phyloP scores from a whole-genome alignment of 768 basidiomycete species.

The Pholiota conissans region DNA sequence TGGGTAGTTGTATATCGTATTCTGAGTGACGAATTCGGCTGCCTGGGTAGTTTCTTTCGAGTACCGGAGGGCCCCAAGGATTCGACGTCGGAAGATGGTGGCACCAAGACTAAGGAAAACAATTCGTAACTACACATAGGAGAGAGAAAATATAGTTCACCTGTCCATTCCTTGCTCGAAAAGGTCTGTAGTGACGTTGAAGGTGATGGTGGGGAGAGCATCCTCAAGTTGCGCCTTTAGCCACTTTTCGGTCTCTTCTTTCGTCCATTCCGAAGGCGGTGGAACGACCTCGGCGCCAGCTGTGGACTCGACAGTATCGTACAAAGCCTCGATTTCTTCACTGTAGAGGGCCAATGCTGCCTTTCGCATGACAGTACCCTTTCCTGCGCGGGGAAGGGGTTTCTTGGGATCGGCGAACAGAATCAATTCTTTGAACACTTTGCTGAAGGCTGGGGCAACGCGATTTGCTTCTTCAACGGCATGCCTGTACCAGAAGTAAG shows the following conservation, averaged over 20 bases:
- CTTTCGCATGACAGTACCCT: conserved; percentile 49
- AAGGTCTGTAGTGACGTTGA: conserved; percentile 14
- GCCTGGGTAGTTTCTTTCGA: conserved; percentile 10
- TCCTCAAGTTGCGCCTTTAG: conserved; percentile 19
- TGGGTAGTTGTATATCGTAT: conserved; percentile 22
- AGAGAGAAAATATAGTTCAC: conserved; percentile 4
- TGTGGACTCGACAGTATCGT: conserved; percentile 18
- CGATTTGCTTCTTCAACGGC: conserved; percentile 45
- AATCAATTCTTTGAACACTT: conserved; percentile 56
- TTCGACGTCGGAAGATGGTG: conserved; percentile 21
- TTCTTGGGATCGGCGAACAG: conserved; percentile 36
- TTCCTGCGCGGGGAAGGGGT: conserved; percentile 45
- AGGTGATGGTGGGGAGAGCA: conserved; percentile 5
- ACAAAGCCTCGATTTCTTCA: conserved; percentile 48
- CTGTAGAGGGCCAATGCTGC: conserved; percentile 41
- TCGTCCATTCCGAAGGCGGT: conserved; percentile 17
- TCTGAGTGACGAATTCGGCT: conserved; percentile 13
- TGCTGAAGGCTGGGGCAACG: conserved; percentile 41
- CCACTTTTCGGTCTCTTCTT: conserved; percentile 15
- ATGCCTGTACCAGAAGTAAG: conserved; percentile 24
- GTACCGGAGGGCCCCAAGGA: conserved; percentile 17
- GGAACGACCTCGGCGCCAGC: conserved; percentile 7
- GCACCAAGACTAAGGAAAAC: conserved; percentile 18
- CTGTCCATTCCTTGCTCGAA: conserved; percentile 26
- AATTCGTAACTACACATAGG: not conserved